These are phyloP conservation scores for Phytophthora ohioensis DNA, from an alignment of 352 stramenopile genomes.

Conservation along the genomic window DNA sequence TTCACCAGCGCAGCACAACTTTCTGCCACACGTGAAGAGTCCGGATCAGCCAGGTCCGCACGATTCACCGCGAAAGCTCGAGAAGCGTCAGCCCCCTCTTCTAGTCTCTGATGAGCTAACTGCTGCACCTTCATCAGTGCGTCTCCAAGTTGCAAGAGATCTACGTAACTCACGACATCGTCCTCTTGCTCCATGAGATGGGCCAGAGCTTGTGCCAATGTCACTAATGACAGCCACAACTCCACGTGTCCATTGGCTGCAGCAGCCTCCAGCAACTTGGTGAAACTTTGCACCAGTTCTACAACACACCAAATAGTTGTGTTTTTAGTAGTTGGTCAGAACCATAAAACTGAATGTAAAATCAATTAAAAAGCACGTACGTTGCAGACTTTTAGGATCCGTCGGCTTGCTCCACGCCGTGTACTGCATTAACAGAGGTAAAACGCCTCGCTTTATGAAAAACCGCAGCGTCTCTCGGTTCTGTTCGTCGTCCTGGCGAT, in stretches of 20 bases:
- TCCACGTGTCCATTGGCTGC: slow-evolving; percentile 24
- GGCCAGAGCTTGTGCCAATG: slow-evolving; percentile 46
- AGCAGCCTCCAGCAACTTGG: slow-evolving; percentile 38
- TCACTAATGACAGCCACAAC: slow-evolving; percentile 44
- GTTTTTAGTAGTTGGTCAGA: neutral
- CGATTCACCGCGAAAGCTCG: slow-evolving; percentile 24
- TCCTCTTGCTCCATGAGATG: slow-evolving; percentile 49
- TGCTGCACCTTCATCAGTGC: slow-evolving; percentile 46
- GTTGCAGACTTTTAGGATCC: slow-evolving; percentile 38
- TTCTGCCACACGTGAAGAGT: slow-evolving; percentile 19
- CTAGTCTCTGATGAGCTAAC: slow-evolving; percentile 15
- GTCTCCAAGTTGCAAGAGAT: slow-evolving; percentile 61
- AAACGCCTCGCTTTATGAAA: slow-evolving; percentile 36
- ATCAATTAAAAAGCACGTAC: slow-evolving; percentile 37
- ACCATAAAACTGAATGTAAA: neutral
- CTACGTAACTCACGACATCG: slow-evolving; percentile 47
- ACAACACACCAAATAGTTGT: slow-evolving; percentile 9
- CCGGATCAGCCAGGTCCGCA: slow-evolving; percentile 24
- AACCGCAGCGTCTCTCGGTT: slow-evolving; percentile 36
- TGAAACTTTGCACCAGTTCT: slow-evolving; percentile 44
- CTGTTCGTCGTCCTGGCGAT: slow-evolving; percentile 23
- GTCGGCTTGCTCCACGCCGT: slow-evolving; percentile 40
- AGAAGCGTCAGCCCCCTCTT: slow-evolving; percentile 25
- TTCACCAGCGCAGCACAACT: slow-evolving; percentile 46
- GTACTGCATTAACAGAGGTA: slow-evolving; percentile 52